These are phyloP conservation scores for Bipolaris victoriae DNA, from an alignment of 2,329 filamentous ascomycete genomes.

Conservation along the genomic window DNA sequence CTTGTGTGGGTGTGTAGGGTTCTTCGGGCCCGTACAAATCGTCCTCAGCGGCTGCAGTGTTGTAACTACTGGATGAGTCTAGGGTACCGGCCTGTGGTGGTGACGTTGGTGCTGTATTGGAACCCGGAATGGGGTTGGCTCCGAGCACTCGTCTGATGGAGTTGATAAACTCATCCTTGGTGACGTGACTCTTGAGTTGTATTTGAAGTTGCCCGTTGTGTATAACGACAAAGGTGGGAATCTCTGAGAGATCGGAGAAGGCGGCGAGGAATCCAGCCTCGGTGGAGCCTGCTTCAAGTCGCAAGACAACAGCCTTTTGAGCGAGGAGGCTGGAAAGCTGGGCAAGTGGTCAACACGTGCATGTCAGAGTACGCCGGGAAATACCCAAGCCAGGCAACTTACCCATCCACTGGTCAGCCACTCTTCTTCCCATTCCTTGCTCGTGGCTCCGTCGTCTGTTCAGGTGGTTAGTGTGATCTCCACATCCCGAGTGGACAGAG, in stretches of 20 bases:
- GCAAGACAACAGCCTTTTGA: constrained; percentile 70
- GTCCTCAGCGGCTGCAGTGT: constrained; percentile 9
- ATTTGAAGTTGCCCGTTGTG: constrained; percentile 80
- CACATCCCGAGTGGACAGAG: constrained; percentile 16
- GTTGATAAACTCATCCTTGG: constrained; percentile 69
- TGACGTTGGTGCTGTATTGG: constrained; percentile 18
- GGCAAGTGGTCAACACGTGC: constrained; percentile 8
- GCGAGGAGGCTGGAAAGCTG: constrained; percentile 59
- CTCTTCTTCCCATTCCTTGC: constrained; percentile 73
- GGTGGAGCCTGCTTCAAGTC: constrained; percentile 73
- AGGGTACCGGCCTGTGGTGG: constrained; percentile 20
- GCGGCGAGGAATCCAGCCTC: constrained; percentile 83
- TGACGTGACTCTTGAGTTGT: constrained; percentile 70
- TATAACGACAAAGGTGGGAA: constrained; percentile 82
- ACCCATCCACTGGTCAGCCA: constrained; percentile 59
- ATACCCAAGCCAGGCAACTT: constrained; percentile 9
- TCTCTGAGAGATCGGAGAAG: constrained; percentile 78
- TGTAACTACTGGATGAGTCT: constrained; percentile 4
- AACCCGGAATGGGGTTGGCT: constrained; percentile 36
- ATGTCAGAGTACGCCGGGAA: neutral
- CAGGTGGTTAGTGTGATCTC: constrained; percentile 14
- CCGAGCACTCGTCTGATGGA: constrained; percentile 56
- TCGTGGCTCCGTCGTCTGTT: constrained; percentile 72
- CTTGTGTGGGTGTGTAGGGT: constrained; percentile 8
- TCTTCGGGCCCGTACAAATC: constrained; percentile 11